A percentile compares a stretch with the other conserved stretches of the same genome.
Conservation (phyloP, 345 rosid species). For the Iberis pinnata region DNA sequence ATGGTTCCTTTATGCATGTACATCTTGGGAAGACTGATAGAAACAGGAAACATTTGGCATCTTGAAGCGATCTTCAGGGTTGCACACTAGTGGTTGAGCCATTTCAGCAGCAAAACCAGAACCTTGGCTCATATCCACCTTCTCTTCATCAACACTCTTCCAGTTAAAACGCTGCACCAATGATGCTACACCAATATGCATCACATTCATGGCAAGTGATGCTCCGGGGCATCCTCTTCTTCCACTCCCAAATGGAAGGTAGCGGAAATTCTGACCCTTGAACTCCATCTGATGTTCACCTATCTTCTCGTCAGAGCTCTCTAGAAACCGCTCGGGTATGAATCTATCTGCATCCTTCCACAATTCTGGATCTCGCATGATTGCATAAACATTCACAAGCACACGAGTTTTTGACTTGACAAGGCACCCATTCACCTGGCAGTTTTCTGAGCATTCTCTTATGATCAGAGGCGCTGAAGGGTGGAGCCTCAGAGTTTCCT, state of each 20-base stretch:
- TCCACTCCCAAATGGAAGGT: conserved; percentile 46
- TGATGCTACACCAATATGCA: conserved; percentile 36
- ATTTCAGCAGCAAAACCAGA: conserved; percentile 38
- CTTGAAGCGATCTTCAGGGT: conserved; percentile 32
- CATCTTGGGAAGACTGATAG: not conserved
- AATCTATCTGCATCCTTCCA: conserved; percentile 47
- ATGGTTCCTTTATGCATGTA: conserved; percentile 1
- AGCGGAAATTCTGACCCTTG: conserved; percentile 41
- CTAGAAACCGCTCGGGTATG: conserved; percentile 50
- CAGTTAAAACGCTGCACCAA: conserved; percentile 44
- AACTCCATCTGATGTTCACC: conserved; percentile 36
- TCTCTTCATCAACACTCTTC: conserved; percentile 27
- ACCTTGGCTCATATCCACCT: conserved; percentile 39
- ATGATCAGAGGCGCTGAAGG: conserved; percentile 32
- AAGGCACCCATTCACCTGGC: conserved; percentile 35
- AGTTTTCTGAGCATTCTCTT: conserved; percentile 30
- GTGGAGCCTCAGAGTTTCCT: conserved; percentile 35
- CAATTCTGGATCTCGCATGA: conserved; percentile 42
- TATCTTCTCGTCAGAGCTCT: conserved; percentile 31
- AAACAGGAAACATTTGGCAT: not conserved
- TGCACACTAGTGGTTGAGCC: conserved; percentile 44
- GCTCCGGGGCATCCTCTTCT: conserved; percentile 48
- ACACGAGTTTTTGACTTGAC: conserved; percentile 41
- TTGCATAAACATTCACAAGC: conserved; percentile 48
- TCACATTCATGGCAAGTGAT: conserved; percentile 36